These are phyloP conservation scores for Magnolia sinica DNA, from an alignment of 164 flowering plant species.

Conservation along the genomic window DNA sequence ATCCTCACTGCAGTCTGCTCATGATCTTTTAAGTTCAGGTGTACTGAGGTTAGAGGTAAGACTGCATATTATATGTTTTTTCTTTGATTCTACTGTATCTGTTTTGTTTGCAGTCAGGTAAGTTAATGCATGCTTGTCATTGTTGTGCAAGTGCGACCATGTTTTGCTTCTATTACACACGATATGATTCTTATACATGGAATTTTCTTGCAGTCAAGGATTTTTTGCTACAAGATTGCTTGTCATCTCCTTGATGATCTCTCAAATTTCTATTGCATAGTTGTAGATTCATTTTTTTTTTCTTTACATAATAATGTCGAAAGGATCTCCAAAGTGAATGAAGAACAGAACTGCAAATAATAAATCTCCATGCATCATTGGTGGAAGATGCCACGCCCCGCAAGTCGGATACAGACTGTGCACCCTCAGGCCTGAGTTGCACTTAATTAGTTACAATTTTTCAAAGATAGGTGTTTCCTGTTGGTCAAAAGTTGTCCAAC, in stretches of 20 bases:
- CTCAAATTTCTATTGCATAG: too few species aligned
- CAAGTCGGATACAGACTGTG: too few species aligned
- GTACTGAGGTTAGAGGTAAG: constrained; percentile 81
- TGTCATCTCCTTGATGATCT: background rate
- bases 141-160: background rate
- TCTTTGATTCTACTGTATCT: background rate
- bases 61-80: background rate
- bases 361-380: too few species aligned
- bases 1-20: constrained; percentile 64
- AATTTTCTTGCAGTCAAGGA: background rate
- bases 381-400: too few species aligned
- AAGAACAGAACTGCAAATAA: too few species aligned
- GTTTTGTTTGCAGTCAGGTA: background rate
- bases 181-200: background rate
- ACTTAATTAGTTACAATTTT: too few species aligned
- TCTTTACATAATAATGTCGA: too few species aligned
- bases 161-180: background rate
- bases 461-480: too few species aligned
- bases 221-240: background rate
- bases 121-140: background rate
- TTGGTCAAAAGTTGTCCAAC: too few species aligned
- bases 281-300: too few species aligned
- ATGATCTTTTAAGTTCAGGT: constrained; percentile 58
- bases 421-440: too few species aligned
- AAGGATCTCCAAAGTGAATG: too few species aligned